These are phyloP conservation scores for Fusarium lateritium DNA, from an alignment of 2,329 filamentous ascomycete species.

Conservation along the genomic window DNA sequence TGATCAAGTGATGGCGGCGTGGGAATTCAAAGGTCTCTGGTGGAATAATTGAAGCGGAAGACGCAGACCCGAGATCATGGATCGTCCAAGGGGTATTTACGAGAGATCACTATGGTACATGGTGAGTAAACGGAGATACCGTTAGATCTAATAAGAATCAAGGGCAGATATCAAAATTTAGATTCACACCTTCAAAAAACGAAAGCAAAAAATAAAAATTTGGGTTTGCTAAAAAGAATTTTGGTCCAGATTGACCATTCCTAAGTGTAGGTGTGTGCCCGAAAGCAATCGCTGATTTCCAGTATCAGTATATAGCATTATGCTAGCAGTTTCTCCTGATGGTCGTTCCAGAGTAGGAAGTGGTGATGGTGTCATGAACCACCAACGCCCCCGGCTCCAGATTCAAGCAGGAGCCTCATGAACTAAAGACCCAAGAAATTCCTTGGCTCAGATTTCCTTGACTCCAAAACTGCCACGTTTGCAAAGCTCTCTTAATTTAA, in stretches of 20 bases:
- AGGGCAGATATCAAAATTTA: not conserved
- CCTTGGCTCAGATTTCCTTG: not conserved
- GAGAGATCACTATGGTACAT: not conserved
- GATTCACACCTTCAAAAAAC: not conserved
- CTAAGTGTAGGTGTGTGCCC: not conserved
- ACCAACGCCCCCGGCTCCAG: not conserved
- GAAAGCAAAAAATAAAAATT: conserved; percentile 1
- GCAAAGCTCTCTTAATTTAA: not conserved
- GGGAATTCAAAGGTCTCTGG: not conserved
- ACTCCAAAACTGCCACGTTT: not conserved
- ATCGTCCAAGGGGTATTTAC: too few species aligned
- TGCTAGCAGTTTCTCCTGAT: too few species aligned
- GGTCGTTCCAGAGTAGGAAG: not conserved
- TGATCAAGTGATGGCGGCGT: conserved; percentile 2
- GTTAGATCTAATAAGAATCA: not conserved
- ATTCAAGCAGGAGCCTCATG: not conserved
- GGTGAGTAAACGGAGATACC: not conserved
- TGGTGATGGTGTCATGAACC: not conserved
- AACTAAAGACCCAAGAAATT: not conserved
- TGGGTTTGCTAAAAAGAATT: not conserved
- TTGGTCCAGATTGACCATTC: not conserved
- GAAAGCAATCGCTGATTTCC: not conserved
- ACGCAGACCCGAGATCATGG: not conserved
- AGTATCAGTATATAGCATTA: not conserved
- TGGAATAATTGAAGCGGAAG: not conserved